Evolutionary conservation across 345 rosid species (phyloP).

Genomic region (Alliaria petiolata): DNA sequence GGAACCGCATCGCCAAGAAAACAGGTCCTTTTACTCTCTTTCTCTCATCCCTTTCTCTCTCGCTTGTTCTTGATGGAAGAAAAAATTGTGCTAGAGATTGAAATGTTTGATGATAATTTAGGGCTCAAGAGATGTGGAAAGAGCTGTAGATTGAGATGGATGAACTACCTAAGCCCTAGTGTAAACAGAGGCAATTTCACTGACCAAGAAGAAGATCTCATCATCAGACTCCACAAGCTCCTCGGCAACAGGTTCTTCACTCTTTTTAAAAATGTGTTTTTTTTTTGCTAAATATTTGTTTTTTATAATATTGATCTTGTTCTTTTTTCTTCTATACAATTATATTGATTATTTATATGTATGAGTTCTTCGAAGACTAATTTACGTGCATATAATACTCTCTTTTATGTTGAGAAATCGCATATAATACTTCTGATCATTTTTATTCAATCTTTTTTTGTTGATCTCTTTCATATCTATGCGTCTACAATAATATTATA

Average conservation of each 20-base stretch:
- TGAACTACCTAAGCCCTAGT: constrained; percentile 52
- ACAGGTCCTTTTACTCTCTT: constrained; percentile 33
- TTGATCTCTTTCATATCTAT: not conserved
- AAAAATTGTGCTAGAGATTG: not conserved
- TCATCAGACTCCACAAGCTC: constrained; percentile 61
- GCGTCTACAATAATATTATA: not conserved
- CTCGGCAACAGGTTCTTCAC: constrained; percentile 55
- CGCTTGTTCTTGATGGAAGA: not conserved
- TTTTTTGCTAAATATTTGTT: too few relatives aligned
- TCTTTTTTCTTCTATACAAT: not conserved
- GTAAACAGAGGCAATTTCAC: constrained; percentile 47
- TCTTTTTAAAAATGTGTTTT: too few relatives aligned
- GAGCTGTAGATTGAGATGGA: constrained; percentile 64
- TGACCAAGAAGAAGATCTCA: constrained; percentile 57
- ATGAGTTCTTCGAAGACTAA: not conserved
- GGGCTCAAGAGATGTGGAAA: constrained; percentile 67
- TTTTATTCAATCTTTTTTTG: not conserved
- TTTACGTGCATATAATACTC: constrained; percentile 3
- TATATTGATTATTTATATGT: not conserved
- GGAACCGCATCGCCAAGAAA: constrained; percentile 51
- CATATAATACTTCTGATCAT: not conserved
- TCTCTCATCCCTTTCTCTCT: not conserved
- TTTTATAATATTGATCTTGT: too few relatives aligned
- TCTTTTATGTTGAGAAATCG: not conserved
- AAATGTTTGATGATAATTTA: constrained; percentile 14